These are phyloP conservation scores for Acrocalymma vagum DNA, from an alignment of 2,329 filamentous ascomycete species.

Conservation along the genomic window DNA sequence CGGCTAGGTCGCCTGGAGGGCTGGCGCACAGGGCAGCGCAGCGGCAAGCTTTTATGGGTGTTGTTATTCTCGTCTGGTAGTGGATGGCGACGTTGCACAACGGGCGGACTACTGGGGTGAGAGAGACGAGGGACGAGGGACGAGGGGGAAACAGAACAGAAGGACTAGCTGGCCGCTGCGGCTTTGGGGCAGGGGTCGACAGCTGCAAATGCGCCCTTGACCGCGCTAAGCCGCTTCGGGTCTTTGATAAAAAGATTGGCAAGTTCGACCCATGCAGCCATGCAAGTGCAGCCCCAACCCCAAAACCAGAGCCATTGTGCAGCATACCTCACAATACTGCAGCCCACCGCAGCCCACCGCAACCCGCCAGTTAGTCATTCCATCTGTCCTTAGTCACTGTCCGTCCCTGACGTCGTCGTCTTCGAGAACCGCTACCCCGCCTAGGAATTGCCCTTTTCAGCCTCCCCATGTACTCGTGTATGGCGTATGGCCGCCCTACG, in stretches of 20 bases:
- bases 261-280: too few relatives aligned
- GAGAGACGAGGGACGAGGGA: too few relatives aligned
- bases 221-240: constrained; percentile 34
- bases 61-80: constrained; percentile 43
- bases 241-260: constrained; percentile 43
- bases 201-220: constrained; percentile 32
- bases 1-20: constrained; percentile 32
- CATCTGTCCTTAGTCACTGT: constrained; percentile 20
- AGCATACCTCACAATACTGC: too few relatives aligned
- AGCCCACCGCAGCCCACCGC: too few relatives aligned
- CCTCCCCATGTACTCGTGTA: background rate
- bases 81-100: constrained; percentile 38
- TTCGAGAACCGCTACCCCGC: constrained; percentile 12
- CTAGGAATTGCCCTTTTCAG: constrained; percentile 20
- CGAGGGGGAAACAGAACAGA: too few relatives aligned
- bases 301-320: constrained; percentile 15
- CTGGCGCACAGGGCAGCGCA: constrained; percentile 28
- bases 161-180: too few relatives aligned
- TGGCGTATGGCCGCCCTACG: background rate
- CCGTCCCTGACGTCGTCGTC: constrained; percentile 13
- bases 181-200: constrained; percentile 29
- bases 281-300: constrained; percentile 16
- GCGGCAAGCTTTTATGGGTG: constrained; percentile 32
- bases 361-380: constrained; percentile 32
- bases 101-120: too few relatives aligned